phyloP scores from a whole-genome alignment of 2,329 filamentous ascomycete genomes.

The Calycina herbarum region DNA sequence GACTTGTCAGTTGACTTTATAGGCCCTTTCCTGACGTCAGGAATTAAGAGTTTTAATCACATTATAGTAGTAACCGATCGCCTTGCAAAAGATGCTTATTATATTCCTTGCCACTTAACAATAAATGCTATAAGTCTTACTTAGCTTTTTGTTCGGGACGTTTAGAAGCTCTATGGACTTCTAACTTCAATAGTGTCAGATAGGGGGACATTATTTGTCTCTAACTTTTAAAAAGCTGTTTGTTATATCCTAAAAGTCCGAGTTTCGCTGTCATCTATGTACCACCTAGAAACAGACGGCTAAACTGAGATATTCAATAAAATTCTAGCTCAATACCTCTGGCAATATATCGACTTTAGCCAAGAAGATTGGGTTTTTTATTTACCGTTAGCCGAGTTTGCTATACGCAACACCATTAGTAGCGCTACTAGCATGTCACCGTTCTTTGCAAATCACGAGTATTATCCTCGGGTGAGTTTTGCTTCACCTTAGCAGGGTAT shows the following conservation, averaged over 20 bases:
- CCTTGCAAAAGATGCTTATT: background rate
- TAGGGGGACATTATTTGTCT: slow-evolving; percentile 20
- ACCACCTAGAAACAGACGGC: slow-evolving; percentile 24
- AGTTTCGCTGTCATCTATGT: slow-evolving; percentile 13
- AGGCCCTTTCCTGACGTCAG: background rate
- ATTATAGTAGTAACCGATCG: background rate
- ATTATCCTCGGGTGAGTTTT: slow-evolving; percentile 11
- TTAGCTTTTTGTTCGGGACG: slow-evolving; percentile 9
- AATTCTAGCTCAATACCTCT: slow-evolving; percentile 17
- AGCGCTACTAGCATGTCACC: slow-evolving; percentile 13
- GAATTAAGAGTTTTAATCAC: background rate
- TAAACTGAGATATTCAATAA: slow-evolving; percentile 22
- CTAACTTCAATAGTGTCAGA: slow-evolving; percentile 20
- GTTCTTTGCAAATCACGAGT: slow-evolving; percentile 20
- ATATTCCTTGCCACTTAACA: background rate
- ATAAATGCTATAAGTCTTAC: slow-evolving; percentile 1
- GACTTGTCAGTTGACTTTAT: background rate
- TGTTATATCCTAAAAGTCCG: slow-evolving; percentile 11
- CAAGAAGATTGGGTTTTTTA: slow-evolving; percentile 22
- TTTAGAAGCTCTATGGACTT: slow-evolving; percentile 12
- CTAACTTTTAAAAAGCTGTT: slow-evolving; percentile 21
- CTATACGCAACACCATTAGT: slow-evolving; percentile 18
- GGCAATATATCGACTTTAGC: slow-evolving; percentile 18
- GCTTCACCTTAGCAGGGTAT: background rate
- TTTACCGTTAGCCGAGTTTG: slow-evolving; percentile 23